These are phyloP conservation scores for Cryptococcus hybrid DNA, from an alignment of 1,284 basidiomycete genomes.

Conservation along the genomic window DNA sequence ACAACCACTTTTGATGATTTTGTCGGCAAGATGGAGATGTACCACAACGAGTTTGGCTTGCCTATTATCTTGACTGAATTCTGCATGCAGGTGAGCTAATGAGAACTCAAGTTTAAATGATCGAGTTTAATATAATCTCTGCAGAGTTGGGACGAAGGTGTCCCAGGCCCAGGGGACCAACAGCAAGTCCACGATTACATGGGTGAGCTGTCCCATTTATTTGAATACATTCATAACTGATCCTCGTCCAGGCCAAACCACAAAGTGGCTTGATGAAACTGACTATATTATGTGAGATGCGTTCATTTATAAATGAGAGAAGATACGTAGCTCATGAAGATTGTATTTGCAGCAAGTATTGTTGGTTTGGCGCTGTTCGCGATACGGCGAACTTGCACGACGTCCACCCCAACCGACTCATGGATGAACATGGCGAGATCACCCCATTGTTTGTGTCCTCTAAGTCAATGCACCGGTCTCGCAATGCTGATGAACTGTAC, in stretches of 20 bases:
- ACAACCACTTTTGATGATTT: conserved; percentile 45
- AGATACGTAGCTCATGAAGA: not conserved
- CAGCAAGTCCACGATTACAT: conserved; percentile 49
- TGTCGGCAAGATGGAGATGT: conserved; percentile 24
- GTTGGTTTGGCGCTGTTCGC: conserved; percentile 35
- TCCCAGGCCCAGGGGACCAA: conserved; percentile 28
- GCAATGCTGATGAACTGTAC: not conserved
- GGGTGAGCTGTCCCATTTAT: conserved; percentile 21
- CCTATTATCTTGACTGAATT: conserved; percentile 45
- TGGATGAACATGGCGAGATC: conserved; percentile 31
- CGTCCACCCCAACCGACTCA: conserved; percentile 36
- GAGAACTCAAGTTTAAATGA: not conserved
- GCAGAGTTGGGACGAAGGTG: conserved; percentile 38
- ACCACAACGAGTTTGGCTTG: conserved; percentile 29
- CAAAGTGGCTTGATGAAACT: conserved; percentile 38
- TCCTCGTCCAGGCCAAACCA: conserved; percentile 25
- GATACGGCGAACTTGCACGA: conserved; percentile 30
- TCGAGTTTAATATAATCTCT: not conserved
- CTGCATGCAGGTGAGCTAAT: conserved; percentile 36
- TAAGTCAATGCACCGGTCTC: not conserved
- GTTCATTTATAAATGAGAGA: too few species aligned
- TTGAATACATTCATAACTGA: not conserved
- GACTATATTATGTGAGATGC: conserved; percentile 21
- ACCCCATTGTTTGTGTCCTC: conserved; percentile 28
- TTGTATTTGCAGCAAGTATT: conserved; percentile 21